A percentile compares a stretch with the other conserved stretches of the same genome.
Evolutionary conservation across 2,329 filamentous ascomycete genomes (phyloP).

Genomic region (Paraphaeosphaeria minitans): DNA sequence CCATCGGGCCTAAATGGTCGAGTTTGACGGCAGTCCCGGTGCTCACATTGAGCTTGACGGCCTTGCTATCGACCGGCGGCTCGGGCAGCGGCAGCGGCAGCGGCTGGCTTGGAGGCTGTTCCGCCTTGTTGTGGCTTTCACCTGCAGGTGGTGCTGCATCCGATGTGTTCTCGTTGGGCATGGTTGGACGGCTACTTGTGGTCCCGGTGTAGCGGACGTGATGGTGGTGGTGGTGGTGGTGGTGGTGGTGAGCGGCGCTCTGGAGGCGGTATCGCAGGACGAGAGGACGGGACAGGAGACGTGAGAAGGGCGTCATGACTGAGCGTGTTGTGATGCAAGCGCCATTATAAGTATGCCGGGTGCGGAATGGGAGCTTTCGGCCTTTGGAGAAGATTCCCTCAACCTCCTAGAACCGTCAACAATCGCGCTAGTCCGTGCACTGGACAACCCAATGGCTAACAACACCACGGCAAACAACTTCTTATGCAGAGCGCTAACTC

Average conservation of each 20-base stretch:
- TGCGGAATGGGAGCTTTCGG: background rate
- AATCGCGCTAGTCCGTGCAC: background rate
- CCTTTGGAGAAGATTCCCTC: background rate
- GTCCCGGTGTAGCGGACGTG: background rate
- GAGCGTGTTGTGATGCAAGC: background rate
- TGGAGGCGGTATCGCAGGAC: background rate
- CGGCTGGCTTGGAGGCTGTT: slow-evolving; percentile 3
- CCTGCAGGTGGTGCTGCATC: background rate
- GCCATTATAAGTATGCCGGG: slow-evolving; percentile 1
- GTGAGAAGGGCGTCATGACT: background rate
- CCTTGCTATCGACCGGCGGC: slow-evolving; percentile 23
- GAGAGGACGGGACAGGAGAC: background rate
- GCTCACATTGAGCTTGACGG: slow-evolving; percentile 43
- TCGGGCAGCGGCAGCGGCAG: slow-evolving; percentile 17
- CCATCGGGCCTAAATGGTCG: slow-evolving; percentile 72
- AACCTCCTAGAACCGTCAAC: slow-evolving; percentile 1
- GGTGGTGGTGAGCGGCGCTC: background rate
- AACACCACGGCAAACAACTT: too few species aligned
- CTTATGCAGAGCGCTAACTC: too few species aligned
- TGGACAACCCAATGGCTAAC: background rate
- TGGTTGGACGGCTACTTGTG: background rate
- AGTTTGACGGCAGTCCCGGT: slow-evolving; percentile 57
- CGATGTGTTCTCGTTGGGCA: background rate
- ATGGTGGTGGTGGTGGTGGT: background rate
- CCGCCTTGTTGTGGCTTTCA: background rate